These are phyloP conservation scores for Septoria linicola DNA, from an alignment of 2,329 filamentous ascomycete species.

Conservation along the genomic window DNA sequence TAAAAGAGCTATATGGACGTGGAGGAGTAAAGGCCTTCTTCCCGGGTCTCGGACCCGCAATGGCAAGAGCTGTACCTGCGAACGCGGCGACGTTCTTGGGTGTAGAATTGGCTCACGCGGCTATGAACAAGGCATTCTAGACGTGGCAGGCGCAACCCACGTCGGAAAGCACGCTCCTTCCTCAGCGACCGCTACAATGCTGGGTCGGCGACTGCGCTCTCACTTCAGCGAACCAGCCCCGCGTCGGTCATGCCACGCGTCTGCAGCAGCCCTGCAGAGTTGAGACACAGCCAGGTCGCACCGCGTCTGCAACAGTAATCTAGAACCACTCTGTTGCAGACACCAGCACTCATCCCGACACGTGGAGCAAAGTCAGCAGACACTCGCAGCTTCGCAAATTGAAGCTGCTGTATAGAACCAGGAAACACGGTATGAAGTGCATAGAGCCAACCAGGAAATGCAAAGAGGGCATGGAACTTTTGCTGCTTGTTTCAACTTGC, in stretches of 20 bases:
- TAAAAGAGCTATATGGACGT: constrained; percentile 76
- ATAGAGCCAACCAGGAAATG: neutral
- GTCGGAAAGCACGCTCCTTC: neutral
- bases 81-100: constrained; percentile 94
- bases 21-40: constrained; percentile 93
- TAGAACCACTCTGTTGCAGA: no score
- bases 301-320: no score
- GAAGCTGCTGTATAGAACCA: neutral
- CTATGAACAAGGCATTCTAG: constrained; percentile 73
- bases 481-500: constrained; percentile 1
- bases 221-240: no score
- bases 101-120: constrained; percentile 78
- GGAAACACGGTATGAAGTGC: neutral
- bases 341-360: neutral
- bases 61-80: constrained; percentile 89
- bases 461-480: no score
- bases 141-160: constrained; percentile 2
- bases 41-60: constrained; percentile 88
- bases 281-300: no score
- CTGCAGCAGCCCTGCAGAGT: neutral
- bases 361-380: neutral
- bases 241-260: neutral
- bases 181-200: neutral
- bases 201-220: no score
- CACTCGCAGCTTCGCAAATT: neutral